phyloP scores from a whole-genome alignment of 2,329 filamentous ascomycete species.

The Decorospora gaudefroyi region DNA sequence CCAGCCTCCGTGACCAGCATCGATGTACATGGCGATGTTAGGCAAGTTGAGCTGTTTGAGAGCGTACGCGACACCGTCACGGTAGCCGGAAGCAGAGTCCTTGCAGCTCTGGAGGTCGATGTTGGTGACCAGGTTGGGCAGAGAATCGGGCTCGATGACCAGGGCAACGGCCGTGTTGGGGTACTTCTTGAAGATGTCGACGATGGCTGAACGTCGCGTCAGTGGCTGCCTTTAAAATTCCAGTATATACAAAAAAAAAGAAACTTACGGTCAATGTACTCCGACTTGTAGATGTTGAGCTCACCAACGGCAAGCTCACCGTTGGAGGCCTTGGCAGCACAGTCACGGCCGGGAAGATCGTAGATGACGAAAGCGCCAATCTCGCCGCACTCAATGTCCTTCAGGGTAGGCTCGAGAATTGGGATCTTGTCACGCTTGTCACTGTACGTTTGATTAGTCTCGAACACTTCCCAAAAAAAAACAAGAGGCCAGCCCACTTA shows the following conservation, averaged over 20 bases:
- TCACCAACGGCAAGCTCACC: constrained; percentile 64
- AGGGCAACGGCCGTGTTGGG: constrained; percentile 50
- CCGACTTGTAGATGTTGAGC: constrained; percentile 56
- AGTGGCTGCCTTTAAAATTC: neutral
- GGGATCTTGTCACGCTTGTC: constrained; percentile 58
- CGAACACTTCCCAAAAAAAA: neutral
- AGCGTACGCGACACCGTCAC: constrained; percentile 63
- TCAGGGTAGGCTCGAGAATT: constrained; percentile 56
- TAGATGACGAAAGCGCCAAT: constrained; percentile 65
- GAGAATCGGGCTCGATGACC: constrained; percentile 64
- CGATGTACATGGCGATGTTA: constrained; percentile 68
- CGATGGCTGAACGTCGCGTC: constrained; percentile 50
- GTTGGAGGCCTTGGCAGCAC: constrained; percentile 67
- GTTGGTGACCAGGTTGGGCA: constrained; percentile 69
- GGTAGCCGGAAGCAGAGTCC: constrained; percentile 61
- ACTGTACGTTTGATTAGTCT: constrained; percentile 40
- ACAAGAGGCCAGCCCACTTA: constrained; percentile 39
- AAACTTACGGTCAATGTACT: constrained; percentile 58
- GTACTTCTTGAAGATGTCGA: constrained; percentile 60
- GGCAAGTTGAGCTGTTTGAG: constrained; percentile 62
- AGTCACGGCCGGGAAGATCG: constrained; percentile 68
- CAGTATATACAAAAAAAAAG: neutral
- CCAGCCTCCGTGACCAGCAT: constrained; percentile 69
- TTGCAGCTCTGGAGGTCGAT: constrained; percentile 59
- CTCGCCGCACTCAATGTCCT: constrained; percentile 55